Percentiles rank a stretch among this genome's conserved stretches.
Conservation (phyloP, 176 grass and related monocot species). For the Oryza glaberrima region DNA sequence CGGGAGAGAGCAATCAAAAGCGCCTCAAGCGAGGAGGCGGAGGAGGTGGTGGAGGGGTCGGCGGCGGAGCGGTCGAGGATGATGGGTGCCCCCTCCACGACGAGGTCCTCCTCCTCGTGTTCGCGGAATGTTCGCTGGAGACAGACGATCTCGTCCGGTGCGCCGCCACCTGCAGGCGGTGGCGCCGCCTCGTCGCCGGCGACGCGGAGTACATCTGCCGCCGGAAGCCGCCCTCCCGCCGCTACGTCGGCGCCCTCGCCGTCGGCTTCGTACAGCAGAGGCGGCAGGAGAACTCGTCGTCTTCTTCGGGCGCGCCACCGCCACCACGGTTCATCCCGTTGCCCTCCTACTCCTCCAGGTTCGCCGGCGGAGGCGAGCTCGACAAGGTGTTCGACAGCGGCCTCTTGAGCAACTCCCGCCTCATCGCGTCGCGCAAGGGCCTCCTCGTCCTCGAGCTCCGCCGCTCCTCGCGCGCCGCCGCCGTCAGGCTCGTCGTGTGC, state of each 20-base stretch:
- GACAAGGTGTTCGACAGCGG: neutral
- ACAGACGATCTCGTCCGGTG: conserved; percentile 6
- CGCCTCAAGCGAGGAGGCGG: neutral
- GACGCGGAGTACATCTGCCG: conserved; percentile 18
- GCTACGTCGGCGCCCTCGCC: neutral
- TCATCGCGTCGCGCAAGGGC: conserved; percentile 15
- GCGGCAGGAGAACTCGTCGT: neutral
- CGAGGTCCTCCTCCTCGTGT: neutral
- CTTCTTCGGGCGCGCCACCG: neutral
- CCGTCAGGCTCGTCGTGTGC: conserved; percentile 5
- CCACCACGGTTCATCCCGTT: neutral
- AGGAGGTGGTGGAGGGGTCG: no score
- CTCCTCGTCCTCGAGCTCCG: conserved; percentile 17
- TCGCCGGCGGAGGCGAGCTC: neutral
- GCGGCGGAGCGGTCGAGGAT: neutral
- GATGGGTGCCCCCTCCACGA: neutral
- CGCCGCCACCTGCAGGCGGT: conserved; percentile 12
- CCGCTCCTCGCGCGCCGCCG: neutral
- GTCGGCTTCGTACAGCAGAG: conserved; percentile 20
- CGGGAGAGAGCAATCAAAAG: neutral
- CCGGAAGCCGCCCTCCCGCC: neutral
- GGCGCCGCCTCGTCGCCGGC: conserved; percentile 9
- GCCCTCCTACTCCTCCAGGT: neutral
- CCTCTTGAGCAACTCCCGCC: neutral
- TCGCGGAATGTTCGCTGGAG: neutral